phyloP scores from a whole-genome alignment of 2,329 filamentous ascomycete species.

The Calonectria multiphialidica region DNA sequence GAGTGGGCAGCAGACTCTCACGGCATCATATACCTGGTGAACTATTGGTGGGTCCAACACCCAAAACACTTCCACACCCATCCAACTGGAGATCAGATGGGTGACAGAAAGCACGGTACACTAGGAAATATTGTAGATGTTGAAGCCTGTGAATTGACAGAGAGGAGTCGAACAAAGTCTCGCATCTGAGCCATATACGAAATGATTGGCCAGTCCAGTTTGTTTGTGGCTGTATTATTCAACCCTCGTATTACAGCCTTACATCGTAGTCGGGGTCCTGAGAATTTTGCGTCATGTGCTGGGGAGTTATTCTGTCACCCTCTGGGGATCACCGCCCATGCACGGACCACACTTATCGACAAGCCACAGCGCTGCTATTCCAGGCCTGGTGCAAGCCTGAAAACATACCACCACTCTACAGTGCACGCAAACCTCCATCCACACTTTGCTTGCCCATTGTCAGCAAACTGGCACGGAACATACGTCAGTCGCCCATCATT shows the following conservation, averaged over 20 bases:
- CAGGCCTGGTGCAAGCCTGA: not conserved
- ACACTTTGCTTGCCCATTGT: conserved; percentile 3
- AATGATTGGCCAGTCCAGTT: too few species aligned
- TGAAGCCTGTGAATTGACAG: not conserved
- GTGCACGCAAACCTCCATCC: conserved; percentile 4
- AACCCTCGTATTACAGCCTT: not conserved
- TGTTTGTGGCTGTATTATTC: too few species aligned
- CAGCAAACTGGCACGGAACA: not conserved
- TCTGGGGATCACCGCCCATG: not conserved
- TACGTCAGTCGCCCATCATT: conserved; percentile 7
- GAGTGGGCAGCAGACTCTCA: not conserved
- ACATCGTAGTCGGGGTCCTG: not conserved
- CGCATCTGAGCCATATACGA: not conserved
- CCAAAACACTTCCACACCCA: conserved; percentile 5
- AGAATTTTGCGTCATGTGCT: conserved; percentile 6
- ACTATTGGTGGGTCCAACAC: conserved; percentile 2
- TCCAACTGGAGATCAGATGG: not conserved
- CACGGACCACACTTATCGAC: not conserved
- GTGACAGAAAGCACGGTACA: not conserved
- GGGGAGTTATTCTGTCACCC: not conserved
- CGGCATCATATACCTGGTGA: conserved; percentile 2
- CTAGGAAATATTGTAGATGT: not conserved
- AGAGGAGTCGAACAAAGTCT: not conserved
- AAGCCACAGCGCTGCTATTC: not conserved
- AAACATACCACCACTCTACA: not conserved